Percentiles rank a stretch among this genome's conserved stretches.
Evolutionary conservation across 1,139 yeast species (phyloP).

Genomic region (Yarrowia galli): DNA sequence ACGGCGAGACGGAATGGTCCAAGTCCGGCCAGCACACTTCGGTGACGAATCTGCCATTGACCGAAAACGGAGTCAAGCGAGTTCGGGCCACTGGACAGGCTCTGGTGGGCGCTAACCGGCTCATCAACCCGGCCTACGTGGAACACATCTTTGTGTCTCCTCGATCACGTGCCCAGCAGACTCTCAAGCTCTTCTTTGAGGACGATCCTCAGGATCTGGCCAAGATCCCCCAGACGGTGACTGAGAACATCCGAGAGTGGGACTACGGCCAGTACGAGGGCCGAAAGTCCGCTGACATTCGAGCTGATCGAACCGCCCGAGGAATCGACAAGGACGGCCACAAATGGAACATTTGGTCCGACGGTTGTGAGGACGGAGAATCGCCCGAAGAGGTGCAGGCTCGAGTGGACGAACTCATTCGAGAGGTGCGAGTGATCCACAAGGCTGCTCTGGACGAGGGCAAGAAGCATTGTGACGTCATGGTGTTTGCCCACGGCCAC

Average conservation of each 20-base stretch:
- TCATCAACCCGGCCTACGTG: constrained; percentile 69
- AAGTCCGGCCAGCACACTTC: constrained; percentile 92
- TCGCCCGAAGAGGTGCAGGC: constrained; percentile 65
- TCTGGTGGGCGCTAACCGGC: constrained; percentile 65
- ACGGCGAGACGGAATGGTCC: constrained; percentile 96
- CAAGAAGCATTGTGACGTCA: constrained; percentile 66
- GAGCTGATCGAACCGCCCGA: constrained; percentile 61
- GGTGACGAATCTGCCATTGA: constrained; percentile 77
- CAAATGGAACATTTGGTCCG: constrained; percentile 84
- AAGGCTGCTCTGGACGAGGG: constrained; percentile 61
- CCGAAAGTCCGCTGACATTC: constrained; percentile 69
- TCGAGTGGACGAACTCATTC: constrained; percentile 74
- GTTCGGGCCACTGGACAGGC: constrained; percentile 76
- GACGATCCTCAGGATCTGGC: constrained; percentile 41
- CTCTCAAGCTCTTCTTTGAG: constrained; percentile 63
- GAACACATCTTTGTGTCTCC: constrained; percentile 80
- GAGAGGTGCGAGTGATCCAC: constrained; percentile 68
- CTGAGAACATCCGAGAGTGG: constrained; percentile 87
- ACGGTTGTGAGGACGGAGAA: constrained; percentile 95
- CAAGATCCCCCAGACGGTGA: constrained; percentile 43
- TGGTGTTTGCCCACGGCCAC: constrained; percentile 93
- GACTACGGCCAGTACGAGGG: constrained; percentile 97
- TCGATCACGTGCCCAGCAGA: constrained; percentile 76
- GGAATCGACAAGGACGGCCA: constrained; percentile 58
- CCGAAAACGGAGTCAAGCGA: constrained; percentile 77